Conservation (phyloP, 1,139 yeast genomes). For the Saccharomyces pastorianus region DNA sequence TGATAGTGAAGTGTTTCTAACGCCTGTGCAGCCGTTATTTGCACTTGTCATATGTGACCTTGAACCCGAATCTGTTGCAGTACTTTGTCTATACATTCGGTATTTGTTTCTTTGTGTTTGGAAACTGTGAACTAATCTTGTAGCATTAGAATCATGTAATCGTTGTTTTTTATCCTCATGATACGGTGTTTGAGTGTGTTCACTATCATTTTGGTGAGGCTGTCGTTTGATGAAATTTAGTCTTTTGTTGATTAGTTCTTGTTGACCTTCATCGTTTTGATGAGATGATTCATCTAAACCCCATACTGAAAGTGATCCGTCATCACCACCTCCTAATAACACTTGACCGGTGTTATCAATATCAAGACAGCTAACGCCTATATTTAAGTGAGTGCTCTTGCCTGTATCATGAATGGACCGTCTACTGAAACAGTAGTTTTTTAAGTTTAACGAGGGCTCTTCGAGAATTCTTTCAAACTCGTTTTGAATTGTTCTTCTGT, state of each 20-base stretch:
- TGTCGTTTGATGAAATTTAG: slow-evolving; percentile 3
- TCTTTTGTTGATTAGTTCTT: slow-evolving; percentile 6
- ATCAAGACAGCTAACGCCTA: slow-evolving; percentile 48
- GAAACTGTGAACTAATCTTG: slow-evolving; percentile 22
- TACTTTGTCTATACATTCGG: slow-evolving; percentile 41
- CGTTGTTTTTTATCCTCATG: neutral
- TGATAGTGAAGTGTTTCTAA: neutral
- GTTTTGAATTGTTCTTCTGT: neutral
- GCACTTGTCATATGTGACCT: neutral
- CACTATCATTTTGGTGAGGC: neutral
- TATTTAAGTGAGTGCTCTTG: slow-evolving; percentile 3
- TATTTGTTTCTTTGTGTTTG: slow-evolving; percentile 20
- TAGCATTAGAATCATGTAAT: neutral
- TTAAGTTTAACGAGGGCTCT: neutral
- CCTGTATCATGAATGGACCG: neutral
- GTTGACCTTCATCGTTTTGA: slow-evolving; percentile 12
- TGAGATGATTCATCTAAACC: slow-evolving; percentile 33
- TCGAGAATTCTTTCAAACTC: neutral
- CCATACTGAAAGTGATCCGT: slow-evolving; percentile 64
- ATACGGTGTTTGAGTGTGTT: neutral
- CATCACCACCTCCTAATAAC: slow-evolving; percentile 69
- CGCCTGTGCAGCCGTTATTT: neutral
- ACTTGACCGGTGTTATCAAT: slow-evolving; percentile 48
- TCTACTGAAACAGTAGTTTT: neutral
- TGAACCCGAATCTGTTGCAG: neutral